Evolutionary conservation across 768 basidiomycete species (phyloP).

Genomic region (Antrodiella citrinella): DNA sequence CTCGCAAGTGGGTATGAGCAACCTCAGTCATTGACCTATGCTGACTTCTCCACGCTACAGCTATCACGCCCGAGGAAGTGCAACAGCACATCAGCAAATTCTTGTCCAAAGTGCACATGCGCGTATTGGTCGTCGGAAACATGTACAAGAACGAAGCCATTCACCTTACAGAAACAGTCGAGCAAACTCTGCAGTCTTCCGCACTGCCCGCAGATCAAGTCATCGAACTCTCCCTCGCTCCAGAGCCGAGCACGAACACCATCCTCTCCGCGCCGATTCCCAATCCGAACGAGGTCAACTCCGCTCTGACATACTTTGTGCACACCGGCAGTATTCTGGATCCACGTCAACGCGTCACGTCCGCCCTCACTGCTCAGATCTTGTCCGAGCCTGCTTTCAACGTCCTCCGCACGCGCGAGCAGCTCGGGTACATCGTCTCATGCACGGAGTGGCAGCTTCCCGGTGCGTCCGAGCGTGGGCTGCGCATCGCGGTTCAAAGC

Average conservation of each 20-base stretch:
- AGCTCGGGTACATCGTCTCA: constrained; percentile 88
- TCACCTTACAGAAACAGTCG: constrained; percentile 60
- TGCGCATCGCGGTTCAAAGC: constrained; percentile 83
- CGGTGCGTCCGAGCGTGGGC: constrained; percentile 64
- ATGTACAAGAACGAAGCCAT: constrained; percentile 78
- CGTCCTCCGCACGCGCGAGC: constrained; percentile 85
- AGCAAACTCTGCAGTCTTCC: constrained; percentile 50
- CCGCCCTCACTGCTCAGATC: constrained; percentile 73
- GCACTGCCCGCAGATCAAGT: constrained; percentile 49
- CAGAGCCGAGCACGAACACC: constrained; percentile 65
- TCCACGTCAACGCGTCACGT: constrained; percentile 53
- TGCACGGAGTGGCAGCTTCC: constrained; percentile 44
- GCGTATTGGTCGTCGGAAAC: constrained; percentile 78
- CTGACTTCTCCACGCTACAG: constrained; percentile 29
- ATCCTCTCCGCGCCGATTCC: constrained; percentile 59
- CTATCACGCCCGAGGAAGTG: constrained; percentile 64
- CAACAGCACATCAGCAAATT: constrained; percentile 50
- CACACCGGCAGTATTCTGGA: constrained; percentile 68
- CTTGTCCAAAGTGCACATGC: constrained; percentile 57
- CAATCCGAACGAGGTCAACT: constrained; percentile 84
- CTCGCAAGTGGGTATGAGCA: constrained; percentile 54
- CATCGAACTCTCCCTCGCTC: constrained; percentile 43
- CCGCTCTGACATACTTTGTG: constrained; percentile 77
- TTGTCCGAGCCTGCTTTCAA: constrained; percentile 90
- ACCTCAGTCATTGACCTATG: background rate